A percentile compares a stretch with the other conserved stretches of the same genome.
These are phyloP conservation scores for Alloascoidea africana DNA, from an alignment of 805 yeast genomes.

Conservation along the genomic window DNA sequence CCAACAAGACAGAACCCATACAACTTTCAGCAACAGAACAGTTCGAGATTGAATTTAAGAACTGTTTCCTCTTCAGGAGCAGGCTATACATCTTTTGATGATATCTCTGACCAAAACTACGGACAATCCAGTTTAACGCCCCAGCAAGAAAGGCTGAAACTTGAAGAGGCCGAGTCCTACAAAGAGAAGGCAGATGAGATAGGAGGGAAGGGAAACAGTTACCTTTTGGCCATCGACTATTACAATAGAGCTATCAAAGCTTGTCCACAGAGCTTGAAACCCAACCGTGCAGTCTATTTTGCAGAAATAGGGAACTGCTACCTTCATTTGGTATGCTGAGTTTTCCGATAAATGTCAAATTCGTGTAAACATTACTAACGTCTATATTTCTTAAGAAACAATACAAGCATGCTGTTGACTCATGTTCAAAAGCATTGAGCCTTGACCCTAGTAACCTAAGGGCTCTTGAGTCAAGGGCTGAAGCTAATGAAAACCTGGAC, in stretches of 20 bases:
- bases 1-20: no score
- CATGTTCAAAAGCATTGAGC: background rate
- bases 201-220: background rate
- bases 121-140: no score
- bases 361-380: no score
- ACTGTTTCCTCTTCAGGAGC: no score
- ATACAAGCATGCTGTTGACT: constrained; percentile 1
- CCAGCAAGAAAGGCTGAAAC: no score
- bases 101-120: no score
- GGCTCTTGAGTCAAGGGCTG: background rate
- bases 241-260: background rate
- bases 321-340: no score
- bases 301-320: background rate
- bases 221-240: background rate
- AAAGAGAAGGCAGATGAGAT: constrained; percentile 1
- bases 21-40: no score
- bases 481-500: background rate
- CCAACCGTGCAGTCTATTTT: background rate
- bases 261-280: background rate
- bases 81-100: no score
- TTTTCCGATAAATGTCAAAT: no score
- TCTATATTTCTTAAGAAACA: no score
- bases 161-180: background rate
- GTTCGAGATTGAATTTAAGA: no score
- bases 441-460: background rate